Base-by-base conservation (phyloP, 345 rosid genomes). In the Moricandia moricandioides region DNA sequence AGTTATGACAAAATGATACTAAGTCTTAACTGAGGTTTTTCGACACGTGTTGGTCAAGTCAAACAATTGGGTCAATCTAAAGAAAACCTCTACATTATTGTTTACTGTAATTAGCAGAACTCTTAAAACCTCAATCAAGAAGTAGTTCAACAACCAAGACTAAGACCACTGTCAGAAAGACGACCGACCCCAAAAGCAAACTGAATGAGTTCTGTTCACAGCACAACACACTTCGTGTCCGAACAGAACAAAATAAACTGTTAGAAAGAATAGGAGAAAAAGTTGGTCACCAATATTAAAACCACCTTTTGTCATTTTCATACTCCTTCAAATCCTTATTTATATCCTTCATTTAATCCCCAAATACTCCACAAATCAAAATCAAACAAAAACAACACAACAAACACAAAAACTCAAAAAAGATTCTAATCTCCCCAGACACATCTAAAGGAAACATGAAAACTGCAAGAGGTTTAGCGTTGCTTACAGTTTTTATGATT, bases 401-500 rank as follows among this genome's bases (percentile, higher is more conserved):
- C 31, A 40, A 49, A 24, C 31, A 4, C 18, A 27, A 40, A 62
- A 54, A 59, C 13, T 21, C 16, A 27, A 29, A 60, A 31, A 12
- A n/a, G 12, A 51, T 51, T 52, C 39, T 39, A 9, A 30, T 65
- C 72, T 65, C 67, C 72, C 35, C 29, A 59, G 37, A 60, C 37
- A 72, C 65, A 78, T 24, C 33, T 58, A 31, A 51, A 34, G 8
- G 68, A 49, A 79, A 47, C 39, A 79, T 79, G 77, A 82, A 72
- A 24, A 64, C 77, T 39, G 83, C 61, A 47, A 60, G 60, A 60
- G 64, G 74, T 78, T 71, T 89, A 55, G 69, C 75, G 39, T 47
- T 49, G 0, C 72, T 79, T 18, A 59, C 89, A 70, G 83, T 82
- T 52, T 35, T 81, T 0, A 60, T 84, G 79, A 74, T 85, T 52